phyloP scores from a whole-genome alignment of 768 basidiomycete species.

The Xerocomus brunneocitrinus region DNA sequence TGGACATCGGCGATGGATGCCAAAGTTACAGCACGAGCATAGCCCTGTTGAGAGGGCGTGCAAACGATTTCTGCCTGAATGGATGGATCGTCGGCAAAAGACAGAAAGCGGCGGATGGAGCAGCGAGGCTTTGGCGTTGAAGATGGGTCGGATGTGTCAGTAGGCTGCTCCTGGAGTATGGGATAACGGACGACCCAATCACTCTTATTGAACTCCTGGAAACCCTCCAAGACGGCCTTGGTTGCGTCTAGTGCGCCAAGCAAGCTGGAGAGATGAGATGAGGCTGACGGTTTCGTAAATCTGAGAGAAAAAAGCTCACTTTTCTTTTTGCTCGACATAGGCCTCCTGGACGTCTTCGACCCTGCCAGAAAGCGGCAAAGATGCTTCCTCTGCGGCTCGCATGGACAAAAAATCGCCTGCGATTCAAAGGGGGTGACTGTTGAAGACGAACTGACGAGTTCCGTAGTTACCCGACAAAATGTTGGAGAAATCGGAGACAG shows the following conservation, averaged over 20 bases:
- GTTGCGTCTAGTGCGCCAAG: conserved; percentile 74
- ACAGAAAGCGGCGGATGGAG: conserved; percentile 62
- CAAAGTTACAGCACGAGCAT: conserved; percentile 58
- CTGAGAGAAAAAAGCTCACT: conserved; percentile 41
- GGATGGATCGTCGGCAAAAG: conserved; percentile 80
- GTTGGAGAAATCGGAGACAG: neutral
- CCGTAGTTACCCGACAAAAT: conserved; percentile 6
- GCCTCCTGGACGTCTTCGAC: conserved; percentile 72
- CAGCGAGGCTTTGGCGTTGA: conserved; percentile 31
- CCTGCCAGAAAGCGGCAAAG: conserved; percentile 27
- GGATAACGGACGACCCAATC: conserved; percentile 92
- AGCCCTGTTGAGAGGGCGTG: conserved; percentile 42
- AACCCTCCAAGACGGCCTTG: conserved; percentile 58
- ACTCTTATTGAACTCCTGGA: conserved; percentile 77
- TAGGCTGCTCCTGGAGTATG: conserved; percentile 50
- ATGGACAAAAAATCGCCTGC: conserved; percentile 11
- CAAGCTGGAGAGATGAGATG: conserved; percentile 33
- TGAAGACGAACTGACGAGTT: neutral
- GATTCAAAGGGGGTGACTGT: neutral
- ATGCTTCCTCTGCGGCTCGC: conserved; percentile 11
- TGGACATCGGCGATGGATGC: conserved; percentile 46
- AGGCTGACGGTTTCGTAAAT: neutral
- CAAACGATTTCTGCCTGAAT: conserved; percentile 63
- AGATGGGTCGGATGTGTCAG: conserved; percentile 19
- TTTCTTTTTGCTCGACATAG: conserved; percentile 70